phyloP scores from a whole-genome alignment of 2,329 filamentous ascomycete species.

The Talaromyces atroroseus region DNA sequence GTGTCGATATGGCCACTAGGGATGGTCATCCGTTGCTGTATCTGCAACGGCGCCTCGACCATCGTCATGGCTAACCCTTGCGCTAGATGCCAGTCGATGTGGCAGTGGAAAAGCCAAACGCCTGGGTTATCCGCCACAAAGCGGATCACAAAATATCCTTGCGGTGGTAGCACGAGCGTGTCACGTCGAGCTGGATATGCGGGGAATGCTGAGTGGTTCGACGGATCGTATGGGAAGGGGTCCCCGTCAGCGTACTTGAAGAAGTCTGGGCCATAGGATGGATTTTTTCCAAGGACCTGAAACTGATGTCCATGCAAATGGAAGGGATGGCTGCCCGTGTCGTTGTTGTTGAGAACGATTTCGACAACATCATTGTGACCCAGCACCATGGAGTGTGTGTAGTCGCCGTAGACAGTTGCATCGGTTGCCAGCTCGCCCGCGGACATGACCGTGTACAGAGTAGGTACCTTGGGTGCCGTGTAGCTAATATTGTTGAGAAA shows the following conservation, averaged over 20 bases:
- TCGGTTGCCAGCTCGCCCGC: conserved; percentile 51
- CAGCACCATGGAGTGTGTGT: conserved; percentile 50
- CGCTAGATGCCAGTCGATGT: conserved; percentile 71
- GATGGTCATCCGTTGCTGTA: conserved; percentile 58
- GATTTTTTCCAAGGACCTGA: conserved; percentile 59
- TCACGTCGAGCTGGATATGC: conserved; percentile 61
- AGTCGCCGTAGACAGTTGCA: conserved; percentile 58
- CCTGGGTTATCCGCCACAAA: conserved; percentile 44
- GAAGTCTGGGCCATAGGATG: conserved; percentile 50
- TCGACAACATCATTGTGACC: conserved; percentile 38
- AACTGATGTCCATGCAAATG: conserved; percentile 58
- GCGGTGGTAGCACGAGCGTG: conserved; percentile 59
- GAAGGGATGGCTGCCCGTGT: conserved; percentile 44
- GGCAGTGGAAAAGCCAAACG: conserved; percentile 71
- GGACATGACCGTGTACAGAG: conserved; percentile 66
- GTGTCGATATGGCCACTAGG: conserved; percentile 28
- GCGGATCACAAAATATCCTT: conserved; percentile 61
- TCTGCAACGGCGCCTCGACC: conserved; percentile 55
- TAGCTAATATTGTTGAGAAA: conserved; percentile 77
- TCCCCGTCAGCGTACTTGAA: conserved; percentile 45
- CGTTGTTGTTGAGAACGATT: conserved; percentile 40
- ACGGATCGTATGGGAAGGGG: conserved; percentile 21
- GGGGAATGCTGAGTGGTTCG: conserved; percentile 39
- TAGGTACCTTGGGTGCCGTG: conserved; percentile 65
- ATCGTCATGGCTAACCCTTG: conserved; percentile 63